Conservation (phyloP, 2,329 filamentous ascomycete genomes). For the Arthrobotrys iridis region DNA sequence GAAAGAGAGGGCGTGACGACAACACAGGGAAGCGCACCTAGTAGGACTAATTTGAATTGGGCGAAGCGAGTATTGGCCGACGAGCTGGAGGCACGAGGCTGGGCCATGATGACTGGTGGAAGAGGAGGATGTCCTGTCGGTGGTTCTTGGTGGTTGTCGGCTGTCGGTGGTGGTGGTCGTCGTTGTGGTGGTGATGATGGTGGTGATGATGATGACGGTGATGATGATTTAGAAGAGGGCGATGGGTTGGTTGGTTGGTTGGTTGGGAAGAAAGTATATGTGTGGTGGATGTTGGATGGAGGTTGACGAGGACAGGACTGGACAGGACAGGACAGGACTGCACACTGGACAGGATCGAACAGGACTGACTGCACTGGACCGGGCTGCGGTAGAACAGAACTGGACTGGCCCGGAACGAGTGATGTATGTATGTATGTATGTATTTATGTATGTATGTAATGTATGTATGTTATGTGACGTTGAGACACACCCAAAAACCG, state of each 20-base stretch:
- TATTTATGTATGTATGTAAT: too few species aligned
- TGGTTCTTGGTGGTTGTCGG: conserved; percentile 3
- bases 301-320: neutral
- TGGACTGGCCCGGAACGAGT: too few species aligned
- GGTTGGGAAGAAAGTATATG: too few species aligned
- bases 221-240: neutral
- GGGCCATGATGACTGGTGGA: conserved; percentile 52
- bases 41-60: conserved; percentile 97
- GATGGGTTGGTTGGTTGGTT: neutral
- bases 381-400: neutral
- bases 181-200: neutral
- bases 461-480: too few species aligned
- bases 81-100: conserved; percentile 83
- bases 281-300: neutral
- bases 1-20: neutral
- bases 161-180: neutral
- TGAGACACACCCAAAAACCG: too few species aligned
- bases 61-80: conserved; percentile 84
- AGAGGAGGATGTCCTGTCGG: neutral
- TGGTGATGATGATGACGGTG: neutral
- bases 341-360: neutral
- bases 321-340: neutral
- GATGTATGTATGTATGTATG: too few species aligned
- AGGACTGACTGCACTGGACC: neutral
- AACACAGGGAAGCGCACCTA: conserved; percentile 71